These are phyloP conservation scores for Glycine latifolia DNA, from an alignment of 306 rosid genomes.

Conservation along the genomic window DNA sequence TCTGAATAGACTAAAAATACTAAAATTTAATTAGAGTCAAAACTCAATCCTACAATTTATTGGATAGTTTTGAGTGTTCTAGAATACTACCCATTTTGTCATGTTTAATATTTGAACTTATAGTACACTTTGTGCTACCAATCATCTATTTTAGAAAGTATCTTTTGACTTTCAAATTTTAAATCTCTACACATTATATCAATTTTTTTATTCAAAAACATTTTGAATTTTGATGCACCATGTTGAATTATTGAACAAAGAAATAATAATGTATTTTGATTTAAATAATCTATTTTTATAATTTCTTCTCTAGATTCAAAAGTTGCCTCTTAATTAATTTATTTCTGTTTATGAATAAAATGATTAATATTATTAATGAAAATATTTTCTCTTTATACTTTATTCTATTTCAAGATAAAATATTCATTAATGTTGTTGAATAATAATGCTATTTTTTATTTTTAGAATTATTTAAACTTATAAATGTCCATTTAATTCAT, in stretches of 20 bases:
- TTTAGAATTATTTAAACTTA: background rate
- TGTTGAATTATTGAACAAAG: background rate
- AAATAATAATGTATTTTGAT: background rate
- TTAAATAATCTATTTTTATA: background rate
- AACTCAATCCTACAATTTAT: too few relatives aligned
- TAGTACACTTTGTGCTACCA: too few relatives aligned
- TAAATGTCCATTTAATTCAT: background rate
- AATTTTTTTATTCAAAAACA: background rate
- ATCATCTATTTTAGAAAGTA: too few relatives aligned
- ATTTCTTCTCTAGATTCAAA: background rate
- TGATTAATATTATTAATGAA: background rate
- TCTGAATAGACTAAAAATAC: background rate
- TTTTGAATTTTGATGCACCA: background rate
- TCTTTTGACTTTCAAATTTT: too few relatives aligned
- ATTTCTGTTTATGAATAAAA: background rate
- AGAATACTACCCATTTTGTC: too few relatives aligned
- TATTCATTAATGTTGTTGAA: background rate
- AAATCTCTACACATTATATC: background rate
- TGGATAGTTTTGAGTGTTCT: too few relatives aligned
- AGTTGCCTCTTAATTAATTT: background rate
- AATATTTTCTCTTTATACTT: too few relatives aligned
- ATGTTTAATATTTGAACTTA: too few relatives aligned
- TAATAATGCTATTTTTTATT: background rate
- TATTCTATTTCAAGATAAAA: background rate
- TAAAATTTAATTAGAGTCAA: too few relatives aligned